Conservation (phyloP, 441 rosid genomes). For the Capsella rubella region DNA sequence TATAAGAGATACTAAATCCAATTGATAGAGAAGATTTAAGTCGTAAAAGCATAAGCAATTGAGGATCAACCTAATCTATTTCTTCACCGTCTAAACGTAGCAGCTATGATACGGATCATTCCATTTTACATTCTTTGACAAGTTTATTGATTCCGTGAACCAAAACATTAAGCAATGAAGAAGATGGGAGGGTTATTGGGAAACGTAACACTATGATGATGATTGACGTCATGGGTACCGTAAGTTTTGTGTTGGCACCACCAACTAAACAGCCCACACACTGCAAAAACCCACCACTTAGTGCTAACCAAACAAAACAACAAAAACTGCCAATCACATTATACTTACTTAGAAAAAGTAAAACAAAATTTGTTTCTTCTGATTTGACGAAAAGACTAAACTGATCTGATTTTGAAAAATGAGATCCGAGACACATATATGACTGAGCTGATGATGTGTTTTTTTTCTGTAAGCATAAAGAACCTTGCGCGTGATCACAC, state of each 20-base stretch:
- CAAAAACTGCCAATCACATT: background rate
- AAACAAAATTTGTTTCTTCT: background rate
- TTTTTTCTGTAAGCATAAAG: conserved; percentile 16
- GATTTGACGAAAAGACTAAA: background rate
- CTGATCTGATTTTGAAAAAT: background rate
- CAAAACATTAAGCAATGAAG: background rate
- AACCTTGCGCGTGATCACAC: conserved; percentile 18
- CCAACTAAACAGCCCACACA: background rate
- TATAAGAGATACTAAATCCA: too few relatives aligned
- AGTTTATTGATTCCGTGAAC: background rate
- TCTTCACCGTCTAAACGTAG: too few relatives aligned
- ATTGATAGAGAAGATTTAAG: too few relatives aligned
- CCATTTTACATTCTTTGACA: background rate
- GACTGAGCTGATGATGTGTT: conserved; percentile 16
- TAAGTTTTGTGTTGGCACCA: conserved; percentile 30
- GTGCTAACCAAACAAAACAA: conserved; percentile 1
- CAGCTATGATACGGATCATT: too few relatives aligned
- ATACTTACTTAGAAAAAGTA: background rate
- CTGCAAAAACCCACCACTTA: conserved; percentile 6
- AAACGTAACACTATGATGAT: conserved; percentile 6
- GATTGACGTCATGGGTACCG: conserved; percentile 17
- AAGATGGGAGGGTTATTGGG: background rate
- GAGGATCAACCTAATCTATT: too few relatives aligned
- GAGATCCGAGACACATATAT: conserved; percentile 11
- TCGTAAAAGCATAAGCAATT: too few relatives aligned